Conservation (phyloP, 495 filamentous ascomycete genomes). For the Platismatia glauca region DNA sequence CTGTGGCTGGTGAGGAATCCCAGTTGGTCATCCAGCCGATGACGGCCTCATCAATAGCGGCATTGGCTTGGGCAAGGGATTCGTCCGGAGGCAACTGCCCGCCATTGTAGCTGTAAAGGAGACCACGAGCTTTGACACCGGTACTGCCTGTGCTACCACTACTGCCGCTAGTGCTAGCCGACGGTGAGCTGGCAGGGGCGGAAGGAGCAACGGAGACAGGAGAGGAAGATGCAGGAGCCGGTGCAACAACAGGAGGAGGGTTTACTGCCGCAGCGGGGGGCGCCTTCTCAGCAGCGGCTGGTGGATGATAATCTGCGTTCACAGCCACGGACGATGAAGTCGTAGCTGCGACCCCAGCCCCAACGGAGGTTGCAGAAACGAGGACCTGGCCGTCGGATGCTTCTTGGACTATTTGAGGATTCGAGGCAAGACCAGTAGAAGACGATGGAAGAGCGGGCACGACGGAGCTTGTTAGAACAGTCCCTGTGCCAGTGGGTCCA, state of each 20-base stretch:
- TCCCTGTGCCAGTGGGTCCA: conserved; percentile 8
- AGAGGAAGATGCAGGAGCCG: neutral
- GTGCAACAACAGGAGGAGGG: neutral
- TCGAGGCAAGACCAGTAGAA: neutral
- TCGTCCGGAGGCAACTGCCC: neutral
- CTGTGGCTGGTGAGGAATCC: conserved; percentile 20
- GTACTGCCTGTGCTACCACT: neutral
- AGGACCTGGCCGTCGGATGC: neutral
- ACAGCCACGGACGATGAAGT: neutral
- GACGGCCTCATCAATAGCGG: neutral
- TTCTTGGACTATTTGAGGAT: neutral
- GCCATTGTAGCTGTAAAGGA: conserved; percentile 6
- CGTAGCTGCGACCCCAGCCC: neutral
- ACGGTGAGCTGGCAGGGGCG: conserved; percentile 1
- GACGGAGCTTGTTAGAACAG: neutral
- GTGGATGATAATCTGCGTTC: conserved; percentile 3
- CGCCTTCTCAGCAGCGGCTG: neutral
- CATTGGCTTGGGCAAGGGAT: neutral
- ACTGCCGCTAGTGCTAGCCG: neutral
- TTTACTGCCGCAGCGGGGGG: no score
- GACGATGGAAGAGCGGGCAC: neutral
- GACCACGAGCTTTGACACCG: conserved; percentile 13
- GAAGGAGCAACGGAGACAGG: neutral
- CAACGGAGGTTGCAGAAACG: neutral
- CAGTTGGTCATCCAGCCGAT: conserved; percentile 18